Conservation (phyloP, 495 filamentous ascomycete species). For the Xylaria flabelliformis region DNA sequence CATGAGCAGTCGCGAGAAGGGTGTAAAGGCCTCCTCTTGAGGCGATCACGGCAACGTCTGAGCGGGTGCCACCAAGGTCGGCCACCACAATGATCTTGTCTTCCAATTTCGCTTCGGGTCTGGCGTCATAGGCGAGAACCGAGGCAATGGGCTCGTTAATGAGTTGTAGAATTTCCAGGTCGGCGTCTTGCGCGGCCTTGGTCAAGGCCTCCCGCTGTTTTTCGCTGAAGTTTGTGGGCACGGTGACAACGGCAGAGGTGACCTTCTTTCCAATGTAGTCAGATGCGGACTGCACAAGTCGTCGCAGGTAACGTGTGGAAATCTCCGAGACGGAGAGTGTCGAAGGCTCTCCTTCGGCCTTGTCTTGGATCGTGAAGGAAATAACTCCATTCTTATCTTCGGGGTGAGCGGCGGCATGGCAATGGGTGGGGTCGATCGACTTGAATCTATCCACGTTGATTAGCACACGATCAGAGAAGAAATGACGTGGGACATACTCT, state of each 20-base stretch:
- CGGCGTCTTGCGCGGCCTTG: constrained; percentile 78
- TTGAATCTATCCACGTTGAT: constrained; percentile 67
- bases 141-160: constrained; percentile 94
- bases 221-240: constrained; percentile 91
- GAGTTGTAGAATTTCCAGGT: constrained; percentile 87
- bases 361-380: constrained; percentile 84
- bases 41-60: constrained; percentile 88
- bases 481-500: constrained; percentile 61
- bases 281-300: constrained; percentile 80
- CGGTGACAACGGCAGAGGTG: constrained; percentile 88
- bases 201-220: constrained; percentile 81
- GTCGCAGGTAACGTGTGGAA: constrained; percentile 82
- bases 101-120: constrained; percentile 70
- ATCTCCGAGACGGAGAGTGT: constrained; percentile 83
- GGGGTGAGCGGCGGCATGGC: constrained; percentile 92
- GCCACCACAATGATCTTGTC: constrained; percentile 94
- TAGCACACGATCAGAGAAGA: constrained; percentile 12
- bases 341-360: constrained; percentile 63
- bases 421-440: constrained; percentile 93
- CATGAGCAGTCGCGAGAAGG: constrained; percentile 89
- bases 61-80: constrained; percentile 90
- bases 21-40: constrained; percentile 96
- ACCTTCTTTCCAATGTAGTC: constrained; percentile 93
- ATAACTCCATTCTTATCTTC: constrained; percentile 73
- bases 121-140: constrained; percentile 89